Evolutionary conservation across 164 flowering plant genomes (phyloP), one percentile per base, ranked within the genome.

Genomic region (Aristolochia californica): DNA sequence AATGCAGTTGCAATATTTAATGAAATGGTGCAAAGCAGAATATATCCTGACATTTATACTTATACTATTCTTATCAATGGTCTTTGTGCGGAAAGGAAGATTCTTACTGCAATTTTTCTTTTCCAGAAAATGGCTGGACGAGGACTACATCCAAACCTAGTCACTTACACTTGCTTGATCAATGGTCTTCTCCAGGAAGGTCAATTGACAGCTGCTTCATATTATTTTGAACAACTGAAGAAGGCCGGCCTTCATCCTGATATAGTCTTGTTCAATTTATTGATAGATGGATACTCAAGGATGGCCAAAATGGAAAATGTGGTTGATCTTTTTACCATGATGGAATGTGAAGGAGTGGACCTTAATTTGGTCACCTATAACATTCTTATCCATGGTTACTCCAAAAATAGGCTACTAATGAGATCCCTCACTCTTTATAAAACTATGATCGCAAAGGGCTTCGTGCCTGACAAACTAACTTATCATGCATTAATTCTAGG

Each of bases 361-460:
- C 86, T 86, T 51, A 82, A 51, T 75, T 63, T 83, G 72, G 69
- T 69, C 62, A 80, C 97, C 13, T 84, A 69, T 67, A 89, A 87
- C 56, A 83, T 83, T 68, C 84, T 87, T 30, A 69, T 87, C 64
- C 97, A 82, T 66, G 83, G 80, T 17, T 80, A 75, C 67, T 64
- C 93, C 16, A 80, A 73, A 66, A 70, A 62, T 54, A 13, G 18
- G 17, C 65, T 62, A 25, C 49, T 89, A 16, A 45, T 64, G 0
- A 72, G 57, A 53, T 78, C 77, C 70, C 71, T 77, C 62, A 56
- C 40, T 8, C 26, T 79, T 22, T 81, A 78, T 61, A 71, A 59
- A 45, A 30, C 49, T 58, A 68, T 89, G 76, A 48, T 40, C 25
- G 66, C 58, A 27, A 61, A 59, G 20, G 84, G 84, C 55, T 54